phyloP scores from a whole-genome alignment of 768 basidiomycete species.

The Amanita muscaria region DNA sequence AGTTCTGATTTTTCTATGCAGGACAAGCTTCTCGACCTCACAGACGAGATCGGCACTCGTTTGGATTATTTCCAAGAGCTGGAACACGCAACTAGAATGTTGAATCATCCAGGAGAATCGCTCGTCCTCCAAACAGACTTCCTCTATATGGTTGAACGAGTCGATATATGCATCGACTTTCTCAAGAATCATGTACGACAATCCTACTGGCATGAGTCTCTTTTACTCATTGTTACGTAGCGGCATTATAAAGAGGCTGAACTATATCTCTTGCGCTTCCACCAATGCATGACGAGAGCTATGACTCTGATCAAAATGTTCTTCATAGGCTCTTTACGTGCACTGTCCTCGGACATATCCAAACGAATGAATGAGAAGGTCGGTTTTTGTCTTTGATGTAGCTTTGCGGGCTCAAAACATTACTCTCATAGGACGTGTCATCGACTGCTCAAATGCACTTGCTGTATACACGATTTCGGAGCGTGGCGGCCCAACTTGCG shows the following conservation, averaged over 20 bases:
- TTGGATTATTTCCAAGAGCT: conserved; percentile 94
- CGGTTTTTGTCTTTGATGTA: conserved; percentile 1
- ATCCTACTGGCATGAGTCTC: not conserved
- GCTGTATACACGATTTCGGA: conserved; percentile 81
- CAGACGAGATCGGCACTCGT: conserved; percentile 73
- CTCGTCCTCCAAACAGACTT: conserved; percentile 89
- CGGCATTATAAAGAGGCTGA: conserved; percentile 89
- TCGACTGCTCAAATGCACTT: conserved; percentile 75
- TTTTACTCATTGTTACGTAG: conserved; percentile 28
- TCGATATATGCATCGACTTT: conserved; percentile 92
- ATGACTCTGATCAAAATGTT: conserved; percentile 99
- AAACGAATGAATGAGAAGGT: conserved; percentile 74
- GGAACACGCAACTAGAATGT: conserved; percentile 85
- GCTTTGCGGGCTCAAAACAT: not conserved
- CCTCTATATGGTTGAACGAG: conserved; percentile 90
- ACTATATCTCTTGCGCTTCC: conserved; percentile 91
- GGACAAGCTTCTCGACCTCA: conserved; percentile 70
- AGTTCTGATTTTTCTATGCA: conserved; percentile 22
- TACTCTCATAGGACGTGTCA: conserved; percentile 55
- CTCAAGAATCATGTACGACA: conserved; percentile 71
- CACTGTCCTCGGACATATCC: conserved; percentile 69
- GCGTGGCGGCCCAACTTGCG: conserved; percentile 59
- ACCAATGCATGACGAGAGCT: conserved; percentile 95
- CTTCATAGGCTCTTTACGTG: conserved; percentile 78
- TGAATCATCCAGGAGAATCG: conserved; percentile 89